Base-by-base conservation (phyloP, 176 grass and related monocot genomes). In the Panicum miliaceum region DNA sequence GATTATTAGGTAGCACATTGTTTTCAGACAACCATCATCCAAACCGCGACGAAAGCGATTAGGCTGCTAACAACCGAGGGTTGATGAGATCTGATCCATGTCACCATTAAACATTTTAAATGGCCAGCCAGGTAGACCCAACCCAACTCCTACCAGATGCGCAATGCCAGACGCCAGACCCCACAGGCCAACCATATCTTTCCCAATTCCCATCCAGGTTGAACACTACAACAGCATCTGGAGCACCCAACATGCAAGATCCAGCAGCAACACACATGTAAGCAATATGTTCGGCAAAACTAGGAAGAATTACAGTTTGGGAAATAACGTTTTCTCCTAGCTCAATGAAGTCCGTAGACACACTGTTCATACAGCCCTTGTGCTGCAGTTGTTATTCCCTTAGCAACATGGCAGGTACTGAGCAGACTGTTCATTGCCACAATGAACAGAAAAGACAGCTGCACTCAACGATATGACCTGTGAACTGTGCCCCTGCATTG, bases 1-100 rank as follows among this genome's bases (percentile, higher is more conserved):
- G 16, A 85, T 77, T 43, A 89, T 85, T 89, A 77, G 88, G 82
- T 85, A 51, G 54, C 77, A 85, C 77, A 76, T 81, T 81, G 70
- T 82, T 89, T 85, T 82, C 82, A 62, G 32, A 71, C 54, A 71
- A 75, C 32, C 69, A 85, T 38, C 58, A 79, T 27, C 66, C 71
- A 43, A 70, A 45, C n/a, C 22, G 7, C 29, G 2, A 38, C 29
- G 22, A 68, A 68, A 81, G 78, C 20, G 46, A 79, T 84, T 84
- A 88, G 41, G 61, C 40, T 54, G 71, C 77, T 85, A 85, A 89
- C 83, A 74, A 85, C 83, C 64, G 9, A 19, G 27, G 71, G 59
- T 48, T 75, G 60, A 81, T 81, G 64, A 60, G 68, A 80, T 68
- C 50, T 64, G 71, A 56, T 73, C 48, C 51, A 7, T 62, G 22